Evolutionary conservation across 106 monocot genomes (phyloP).

Genomic region (Vanilla planifolia): DNA sequence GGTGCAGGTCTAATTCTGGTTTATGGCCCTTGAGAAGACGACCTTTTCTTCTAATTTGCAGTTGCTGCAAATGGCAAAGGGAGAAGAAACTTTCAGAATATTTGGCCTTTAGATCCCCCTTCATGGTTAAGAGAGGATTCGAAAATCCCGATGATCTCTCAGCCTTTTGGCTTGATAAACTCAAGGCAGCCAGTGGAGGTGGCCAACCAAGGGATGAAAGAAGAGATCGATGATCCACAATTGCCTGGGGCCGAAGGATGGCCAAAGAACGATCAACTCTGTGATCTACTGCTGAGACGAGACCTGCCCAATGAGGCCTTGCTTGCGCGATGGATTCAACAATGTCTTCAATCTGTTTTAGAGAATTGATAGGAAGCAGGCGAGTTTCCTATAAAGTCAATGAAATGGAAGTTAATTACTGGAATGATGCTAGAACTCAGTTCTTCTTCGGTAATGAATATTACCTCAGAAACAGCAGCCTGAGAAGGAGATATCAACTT

Average conservation of each 20-base stretch:
- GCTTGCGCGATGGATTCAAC: conserved; percentile 42
- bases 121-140: conserved; percentile 81
- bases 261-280: conserved; percentile 81
- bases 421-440: not conserved
- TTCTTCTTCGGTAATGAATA: not conserved
- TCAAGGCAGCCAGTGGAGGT: conserved; percentile 51
- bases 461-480: conserved; percentile 53
- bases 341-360: conserved; percentile 77
- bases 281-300: conserved; percentile 79
- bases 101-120: conserved; percentile 49
- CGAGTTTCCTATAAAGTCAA: conserved; percentile 37
- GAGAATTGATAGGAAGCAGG: conserved; percentile 35
- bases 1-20: conserved; percentile 40
- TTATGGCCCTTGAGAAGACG: conserved; percentile 62
- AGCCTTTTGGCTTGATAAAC: conserved; percentile 13
- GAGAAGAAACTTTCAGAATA: conserved; percentile 78
- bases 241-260: conserved; percentile 80
- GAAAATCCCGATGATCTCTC: conserved; percentile 16
- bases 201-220: conserved; percentile 87
- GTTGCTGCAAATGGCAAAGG: conserved; percentile 81
- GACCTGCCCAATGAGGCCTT: conserved; percentile 64
- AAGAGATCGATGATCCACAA: conserved; percentile 86
- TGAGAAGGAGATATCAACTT: conserved; percentile 45
- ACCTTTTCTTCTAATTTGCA: conserved; percentile 72
- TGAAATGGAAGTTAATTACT: conserved; percentile 1